Evolutionary conservation across 805 yeast species (phyloP).

Genomic region (Starmera dryadoides): DNA sequence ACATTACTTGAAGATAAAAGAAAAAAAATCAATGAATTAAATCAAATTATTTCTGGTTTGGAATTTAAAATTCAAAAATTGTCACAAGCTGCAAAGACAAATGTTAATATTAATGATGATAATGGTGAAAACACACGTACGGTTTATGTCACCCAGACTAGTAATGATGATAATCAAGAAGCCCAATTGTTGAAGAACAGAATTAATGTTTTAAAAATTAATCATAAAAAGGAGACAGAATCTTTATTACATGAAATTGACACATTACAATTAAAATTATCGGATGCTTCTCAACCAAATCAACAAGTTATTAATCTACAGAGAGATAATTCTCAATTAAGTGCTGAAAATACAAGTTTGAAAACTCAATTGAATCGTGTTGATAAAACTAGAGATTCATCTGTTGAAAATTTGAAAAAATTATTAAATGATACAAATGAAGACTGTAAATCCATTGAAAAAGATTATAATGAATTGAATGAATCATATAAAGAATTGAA

Average conservation of each 20-base stretch:
- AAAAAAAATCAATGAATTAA: constrained; percentile 7
- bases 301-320: constrained; percentile 4
- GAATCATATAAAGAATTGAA: constrained; percentile 14
- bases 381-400: constrained; percentile 7
- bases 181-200: constrained; percentile 14
- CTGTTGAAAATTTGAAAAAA: constrained; percentile 6
- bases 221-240: constrained; percentile 7
- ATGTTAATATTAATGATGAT: background rate
- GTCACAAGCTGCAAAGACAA: constrained; percentile 1
- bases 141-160: too few relatives aligned
- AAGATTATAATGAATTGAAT: constrained; percentile 19
- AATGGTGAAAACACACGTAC: too few relatives aligned
- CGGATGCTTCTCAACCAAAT: too few relatives aligned
- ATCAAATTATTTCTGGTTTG: constrained; percentile 7
- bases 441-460: constrained; percentile 12
- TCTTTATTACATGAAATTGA: constrained; percentile 12
- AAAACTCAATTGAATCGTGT: constrained; percentile 7
- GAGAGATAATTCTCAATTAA: constrained; percentile 10
- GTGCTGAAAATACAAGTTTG: constrained; percentile 8
- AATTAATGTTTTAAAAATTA: constrained; percentile 13
- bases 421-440: constrained; percentile 8
- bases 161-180: constrained; percentile 9
- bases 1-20: constrained; percentile 13
- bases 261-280: constrained; percentile 1
- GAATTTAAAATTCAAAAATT: constrained; percentile 7